Conservation (phyloP, 345 rosid species). For the Carallia pectinifolia region DNA sequence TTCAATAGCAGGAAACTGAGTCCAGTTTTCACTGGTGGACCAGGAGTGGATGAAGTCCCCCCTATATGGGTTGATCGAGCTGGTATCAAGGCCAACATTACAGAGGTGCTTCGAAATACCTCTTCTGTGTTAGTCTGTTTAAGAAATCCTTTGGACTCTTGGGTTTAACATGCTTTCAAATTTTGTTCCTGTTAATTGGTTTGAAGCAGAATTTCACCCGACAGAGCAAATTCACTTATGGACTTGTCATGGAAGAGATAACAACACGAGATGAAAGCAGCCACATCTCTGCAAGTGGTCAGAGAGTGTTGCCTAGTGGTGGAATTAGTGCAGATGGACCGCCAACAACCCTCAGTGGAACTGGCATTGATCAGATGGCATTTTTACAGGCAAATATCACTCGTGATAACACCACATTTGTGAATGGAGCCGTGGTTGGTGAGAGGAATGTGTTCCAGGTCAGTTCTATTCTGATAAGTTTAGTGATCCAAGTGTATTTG, state of each 20-base stretch:
- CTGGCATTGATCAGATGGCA: conserved; percentile 87
- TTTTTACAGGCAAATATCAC: conserved; percentile 94
- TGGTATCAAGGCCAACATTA: conserved; percentile 88
- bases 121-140: conserved; percentile 3
- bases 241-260: conserved; percentile 98
- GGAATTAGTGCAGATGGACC: conserved; percentile 99
- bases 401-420: conserved; percentile 90
- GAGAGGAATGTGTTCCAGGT: conserved; percentile 97
- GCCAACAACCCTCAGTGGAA: conserved; percentile 97
- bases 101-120: conserved; percentile 61
- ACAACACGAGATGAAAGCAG: conserved; percentile 98
- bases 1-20: conserved; percentile 95
- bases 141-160: background rate
- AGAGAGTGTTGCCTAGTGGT: conserved; percentile 90
- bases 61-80: conserved; percentile 99
- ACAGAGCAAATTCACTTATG: conserved; percentile 97
- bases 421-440: conserved; percentile 98
- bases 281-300: conserved; percentile 82
- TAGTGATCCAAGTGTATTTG: background rate
- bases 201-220: conserved; percentile 82
- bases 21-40: conserved; percentile 98
- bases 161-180: background rate
- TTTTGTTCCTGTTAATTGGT: conserved; percentile 14
- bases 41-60: conserved; percentile 96
- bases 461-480: conserved; percentile 24